These are phyloP conservation scores for Lagerstroemia speciosa DNA, from an alignment of 345 rosid species.

Conservation along the genomic window DNA sequence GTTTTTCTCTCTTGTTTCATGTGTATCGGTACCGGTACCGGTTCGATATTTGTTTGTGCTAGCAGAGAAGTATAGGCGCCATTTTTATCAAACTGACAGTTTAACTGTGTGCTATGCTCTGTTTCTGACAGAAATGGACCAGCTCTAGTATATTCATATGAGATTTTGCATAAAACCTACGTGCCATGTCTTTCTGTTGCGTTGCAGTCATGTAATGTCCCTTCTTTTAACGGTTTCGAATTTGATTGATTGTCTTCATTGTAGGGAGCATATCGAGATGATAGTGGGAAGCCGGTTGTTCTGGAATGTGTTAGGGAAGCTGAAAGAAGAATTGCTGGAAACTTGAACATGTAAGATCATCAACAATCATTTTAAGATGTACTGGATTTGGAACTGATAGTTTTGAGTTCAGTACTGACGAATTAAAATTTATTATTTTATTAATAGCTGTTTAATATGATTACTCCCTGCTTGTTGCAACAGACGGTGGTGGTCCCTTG, in stretches of 20 bases:
- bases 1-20: not conserved
- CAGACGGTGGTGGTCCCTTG: constrained; percentile 5
- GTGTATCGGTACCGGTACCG: not conserved
- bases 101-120: not conserved
- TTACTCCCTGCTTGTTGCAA: not conserved
- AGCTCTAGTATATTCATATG: not conserved
- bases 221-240: not conserved
- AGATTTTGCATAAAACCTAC: not conserved
- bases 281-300: constrained; percentile 88
- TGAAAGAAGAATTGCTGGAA: constrained; percentile 75
- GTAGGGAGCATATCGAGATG: constrained; percentile 97
- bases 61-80: not conserved
- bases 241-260: not conserved
- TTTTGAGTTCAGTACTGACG: not conserved
- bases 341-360: constrained; percentile 48
- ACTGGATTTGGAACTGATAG: not conserved
- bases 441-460: not conserved
- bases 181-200: not conserved
- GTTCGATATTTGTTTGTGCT: not conserved
- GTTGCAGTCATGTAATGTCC: not conserved
- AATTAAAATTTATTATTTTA: not conserved
- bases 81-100: not conserved
- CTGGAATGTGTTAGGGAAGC: constrained; percentile 90
- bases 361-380: not conserved
- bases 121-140: not conserved